A percentile compares a stretch with the other conserved stretches of the same genome.
These are phyloP conservation scores for Suhomyces prunicola DNA, from an alignment of 805 yeast genomes.

Conservation along the genomic window DNA sequence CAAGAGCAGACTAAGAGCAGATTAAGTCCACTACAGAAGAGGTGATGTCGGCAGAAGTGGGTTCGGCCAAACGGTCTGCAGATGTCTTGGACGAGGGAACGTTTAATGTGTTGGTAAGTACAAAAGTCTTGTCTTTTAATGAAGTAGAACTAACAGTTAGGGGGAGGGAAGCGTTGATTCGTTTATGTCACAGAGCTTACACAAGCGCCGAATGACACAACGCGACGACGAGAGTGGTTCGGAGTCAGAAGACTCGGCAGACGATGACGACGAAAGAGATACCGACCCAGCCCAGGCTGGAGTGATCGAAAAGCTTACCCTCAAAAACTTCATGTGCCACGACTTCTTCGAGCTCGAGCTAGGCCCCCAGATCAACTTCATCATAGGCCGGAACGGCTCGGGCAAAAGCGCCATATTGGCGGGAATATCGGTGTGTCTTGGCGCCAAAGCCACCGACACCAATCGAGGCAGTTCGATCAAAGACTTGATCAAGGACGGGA, in stretches of 20 bases:
- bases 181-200: conserved; percentile 9
- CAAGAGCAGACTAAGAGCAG: too few species aligned
- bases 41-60: not conserved
- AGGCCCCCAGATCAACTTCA: conserved; percentile 80
- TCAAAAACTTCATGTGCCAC: conserved; percentile 89
- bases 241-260: conserved; percentile 8
- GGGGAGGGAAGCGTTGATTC: conserved; percentile 9
- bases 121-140: too few species aligned
- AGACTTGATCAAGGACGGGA: conserved; percentile 74
- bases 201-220: conserved; percentile 1
- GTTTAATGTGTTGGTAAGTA: not conserved
- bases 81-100: not conserved
- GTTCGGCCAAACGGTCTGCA: not conserved
- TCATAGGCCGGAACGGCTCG: conserved; percentile 86
- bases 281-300: conserved; percentile 51
- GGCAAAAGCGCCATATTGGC: conserved; percentile 89
- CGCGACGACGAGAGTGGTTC: conserved; percentile 4
- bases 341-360: conserved; percentile 69
- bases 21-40: too few species aligned
- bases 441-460: conserved; percentile 84
- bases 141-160: not conserved
- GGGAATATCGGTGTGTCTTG: conserved; percentile 82
- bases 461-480: conserved; percentile 75
- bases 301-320: conserved; percentile 56
- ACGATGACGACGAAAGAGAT: conserved; percentile 13